Evolutionary conservation across 768 basidiomycete species (phyloP).

Genomic region (Mycena leptocephala): DNA sequence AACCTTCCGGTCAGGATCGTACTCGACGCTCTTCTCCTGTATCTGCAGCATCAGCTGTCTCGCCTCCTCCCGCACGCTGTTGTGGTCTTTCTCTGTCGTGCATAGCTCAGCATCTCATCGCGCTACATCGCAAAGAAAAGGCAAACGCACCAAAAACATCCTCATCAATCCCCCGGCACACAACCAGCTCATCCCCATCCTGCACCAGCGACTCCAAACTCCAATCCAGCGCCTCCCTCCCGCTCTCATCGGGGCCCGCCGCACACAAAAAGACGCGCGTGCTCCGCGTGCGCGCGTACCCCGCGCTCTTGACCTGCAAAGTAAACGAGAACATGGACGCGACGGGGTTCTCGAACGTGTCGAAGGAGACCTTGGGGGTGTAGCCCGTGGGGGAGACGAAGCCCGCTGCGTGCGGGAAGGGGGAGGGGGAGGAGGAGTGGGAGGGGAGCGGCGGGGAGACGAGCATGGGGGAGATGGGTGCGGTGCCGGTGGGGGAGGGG

Average conservation of each 20-base stretch:
- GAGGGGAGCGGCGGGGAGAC: constrained; percentile 3
- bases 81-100: constrained; percentile 80
- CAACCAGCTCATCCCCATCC: constrained; percentile 94
- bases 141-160: constrained; percentile 80
- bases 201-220: constrained; percentile 87
- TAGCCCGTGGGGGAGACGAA: constrained; percentile 50
- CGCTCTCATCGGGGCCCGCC: constrained; percentile 90
- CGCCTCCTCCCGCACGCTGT: constrained; percentile 88
- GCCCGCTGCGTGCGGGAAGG: constrained; percentile 27
- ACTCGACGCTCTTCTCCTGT: constrained; percentile 86
- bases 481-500: constrained; percentile 29
- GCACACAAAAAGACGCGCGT: constrained; percentile 94
- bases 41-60: constrained; percentile 84
- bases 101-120: neutral
- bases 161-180: constrained; percentile 91
- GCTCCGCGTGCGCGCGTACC: constrained; percentile 85
- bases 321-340: constrained; percentile 93
- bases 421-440: constrained; percentile 27
- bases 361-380: constrained; percentile 87
- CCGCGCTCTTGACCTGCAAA: constrained; percentile 87
- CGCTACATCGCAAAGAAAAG: neutral
- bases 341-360: constrained; percentile 88
- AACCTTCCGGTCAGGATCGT: constrained; percentile 87
- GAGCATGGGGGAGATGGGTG: constrained; percentile 39
- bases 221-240: constrained; percentile 93